phyloP scores from a whole-genome alignment of 768 basidiomycete species.

The Clathrus columnatus region DNA sequence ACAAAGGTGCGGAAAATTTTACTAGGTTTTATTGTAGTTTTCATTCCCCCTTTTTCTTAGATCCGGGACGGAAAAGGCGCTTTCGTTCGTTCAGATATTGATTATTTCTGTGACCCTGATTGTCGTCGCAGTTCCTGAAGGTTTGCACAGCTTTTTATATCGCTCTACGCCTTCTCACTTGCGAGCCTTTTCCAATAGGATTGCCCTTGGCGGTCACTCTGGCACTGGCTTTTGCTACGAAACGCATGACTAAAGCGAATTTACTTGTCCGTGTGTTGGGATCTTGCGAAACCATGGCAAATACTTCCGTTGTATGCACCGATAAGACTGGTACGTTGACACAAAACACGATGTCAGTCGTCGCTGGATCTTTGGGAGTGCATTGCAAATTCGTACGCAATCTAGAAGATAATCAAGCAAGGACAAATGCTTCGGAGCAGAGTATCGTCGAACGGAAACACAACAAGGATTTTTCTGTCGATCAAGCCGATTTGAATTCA shows the following conservation, averaged over 20 bases:
- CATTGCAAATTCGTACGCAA: constrained; percentile 87
- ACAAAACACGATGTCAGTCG: constrained; percentile 91
- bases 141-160: constrained; percentile 21
- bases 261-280: constrained; percentile 91
- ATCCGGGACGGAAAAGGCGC: constrained; percentile 67
- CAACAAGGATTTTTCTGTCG: constrained; percentile 75
- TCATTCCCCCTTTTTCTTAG: not conserved
- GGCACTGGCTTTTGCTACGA: constrained; percentile 94
- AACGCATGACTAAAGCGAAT: constrained; percentile 95
- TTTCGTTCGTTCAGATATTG: constrained; percentile 84
- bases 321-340: constrained; percentile 98
- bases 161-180: too few species aligned
- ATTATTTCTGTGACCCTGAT: constrained; percentile 93
- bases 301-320: constrained; percentile 91
- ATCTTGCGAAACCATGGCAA: constrained; percentile 98
- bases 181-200: constrained; percentile 35
- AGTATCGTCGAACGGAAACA: constrained; percentile 35
- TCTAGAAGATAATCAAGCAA: constrained; percentile 59
- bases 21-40: not conserved
- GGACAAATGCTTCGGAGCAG: constrained; percentile 63
- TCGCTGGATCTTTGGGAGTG: constrained; percentile 90
- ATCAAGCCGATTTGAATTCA: constrained; percentile 59
- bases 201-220: constrained; percentile 93
- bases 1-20: constrained; percentile 33
- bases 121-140: constrained; percentile 85